A percentile compares a stretch with the other conserved stretches of the same genome.
These are phyloP conservation scores for Fusarium gaditjirri DNA, from an alignment of 2,329 filamentous ascomycete genomes.

Conservation along the genomic window DNA sequence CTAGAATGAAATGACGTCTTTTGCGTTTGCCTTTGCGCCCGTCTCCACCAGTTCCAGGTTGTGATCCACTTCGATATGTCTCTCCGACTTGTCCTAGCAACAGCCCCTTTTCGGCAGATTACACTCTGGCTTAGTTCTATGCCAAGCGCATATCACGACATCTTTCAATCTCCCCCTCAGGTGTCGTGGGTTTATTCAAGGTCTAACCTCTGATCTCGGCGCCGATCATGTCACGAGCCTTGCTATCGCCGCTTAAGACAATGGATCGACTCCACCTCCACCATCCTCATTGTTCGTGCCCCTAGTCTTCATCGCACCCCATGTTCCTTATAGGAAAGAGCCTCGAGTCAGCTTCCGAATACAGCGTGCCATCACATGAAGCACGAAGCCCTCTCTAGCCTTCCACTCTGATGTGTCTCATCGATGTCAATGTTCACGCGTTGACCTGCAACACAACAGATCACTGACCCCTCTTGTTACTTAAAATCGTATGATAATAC, in stretches of 20 bases:
- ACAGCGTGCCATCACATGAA: conserved; percentile 14
- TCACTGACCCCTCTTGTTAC: conserved; percentile 8
- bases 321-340: conserved; percentile 22
- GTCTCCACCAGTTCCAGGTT: conserved; percentile 20
- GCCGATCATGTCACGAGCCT: conserved; percentile 40
- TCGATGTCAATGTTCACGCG: conserved; percentile 2
- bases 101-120: conserved; percentile 44
- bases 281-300: conserved; percentile 6
- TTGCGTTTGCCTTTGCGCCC: not conserved
- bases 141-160: conserved; percentile 37
- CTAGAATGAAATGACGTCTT: conserved; percentile 44
- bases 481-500: conserved; percentile 33
- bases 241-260: conserved; percentile 14
- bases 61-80: conserved; percentile 19
- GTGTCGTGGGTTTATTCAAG: conserved; percentile 12
- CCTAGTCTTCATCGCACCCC: conserved; percentile 30
- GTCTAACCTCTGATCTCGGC: conserved; percentile 29
- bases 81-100: conserved; percentile 13
- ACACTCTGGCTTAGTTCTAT: conserved; percentile 29
- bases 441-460: conserved; percentile 36
- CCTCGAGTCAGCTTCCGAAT: conserved; percentile 33
- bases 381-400: conserved; percentile 10
- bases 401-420: conserved; percentile 7
- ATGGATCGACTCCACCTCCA: conserved; percentile 29
- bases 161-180: conserved; percentile 32